phyloP scores from a whole-genome alignment of 2,329 filamentous ascomycete species.

The Penicillium oxalicum region DNA sequence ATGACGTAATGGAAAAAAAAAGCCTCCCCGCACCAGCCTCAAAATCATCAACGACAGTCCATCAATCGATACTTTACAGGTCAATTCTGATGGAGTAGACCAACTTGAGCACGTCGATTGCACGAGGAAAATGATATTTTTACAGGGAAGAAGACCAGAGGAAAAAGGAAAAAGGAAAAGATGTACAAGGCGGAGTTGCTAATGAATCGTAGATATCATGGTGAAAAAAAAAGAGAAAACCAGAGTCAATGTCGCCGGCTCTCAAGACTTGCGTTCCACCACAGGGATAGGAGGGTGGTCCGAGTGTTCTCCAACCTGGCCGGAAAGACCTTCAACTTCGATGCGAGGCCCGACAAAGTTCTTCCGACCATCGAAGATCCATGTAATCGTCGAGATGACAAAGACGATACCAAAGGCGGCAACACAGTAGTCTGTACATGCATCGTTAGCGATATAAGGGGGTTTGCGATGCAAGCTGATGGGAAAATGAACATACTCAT shows the following conservation, averaged over 20 bases:
- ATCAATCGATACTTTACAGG: too few relatives aligned
- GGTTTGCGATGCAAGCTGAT: too few relatives aligned
- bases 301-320: constrained; percentile 14
- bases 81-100: too few relatives aligned
- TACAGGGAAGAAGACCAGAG: too few relatives aligned
- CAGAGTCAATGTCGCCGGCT: neutral
- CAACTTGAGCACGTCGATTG: too few relatives aligned
- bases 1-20: constrained; percentile 9
- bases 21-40: neutral
- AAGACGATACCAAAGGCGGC: constrained; percentile 55
- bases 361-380: constrained; percentile 56
- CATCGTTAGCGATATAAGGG: constrained; percentile 3
- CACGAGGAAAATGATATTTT: too few relatives aligned
- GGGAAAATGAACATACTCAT: constrained; percentile 53
- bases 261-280: constrained; percentile 13
- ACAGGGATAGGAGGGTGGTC: constrained; percentile 14
- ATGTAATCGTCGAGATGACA: constrained; percentile 52
- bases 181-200: too few relatives aligned
- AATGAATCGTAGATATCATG: too few relatives aligned
- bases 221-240: too few relatives aligned
- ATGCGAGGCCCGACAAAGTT: constrained; percentile 52
- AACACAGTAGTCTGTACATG: constrained; percentile 36
- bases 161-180: too few relatives aligned
- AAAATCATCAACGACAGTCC: too few relatives aligned
- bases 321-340: constrained; percentile 35